Conservation (phyloP, 768 basidiomycete species). For the Leccinum longicurvipes region DNA sequence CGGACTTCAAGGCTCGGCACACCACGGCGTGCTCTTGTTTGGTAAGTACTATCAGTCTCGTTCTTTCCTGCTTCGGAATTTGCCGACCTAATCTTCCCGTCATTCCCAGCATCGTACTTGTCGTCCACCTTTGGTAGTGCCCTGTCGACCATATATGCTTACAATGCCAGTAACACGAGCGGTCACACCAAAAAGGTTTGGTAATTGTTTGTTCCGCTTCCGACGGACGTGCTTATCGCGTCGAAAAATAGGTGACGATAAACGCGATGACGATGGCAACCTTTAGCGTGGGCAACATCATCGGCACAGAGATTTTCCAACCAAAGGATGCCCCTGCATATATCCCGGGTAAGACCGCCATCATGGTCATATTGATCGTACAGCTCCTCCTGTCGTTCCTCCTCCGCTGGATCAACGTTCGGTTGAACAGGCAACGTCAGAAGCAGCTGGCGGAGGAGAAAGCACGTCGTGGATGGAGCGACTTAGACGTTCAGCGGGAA, state of each 20-base stretch:
- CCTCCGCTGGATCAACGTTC: constrained; percentile 53
- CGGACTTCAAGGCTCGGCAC: constrained; percentile 45
- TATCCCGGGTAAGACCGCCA: constrained; percentile 64
- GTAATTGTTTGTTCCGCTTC: not conserved
- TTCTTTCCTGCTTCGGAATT: not conserved
- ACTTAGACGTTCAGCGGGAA: constrained; percentile 54
- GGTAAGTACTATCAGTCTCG: constrained; percentile 39
- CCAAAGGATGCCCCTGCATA: constrained; percentile 60
- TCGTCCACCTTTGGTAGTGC: constrained; percentile 58
- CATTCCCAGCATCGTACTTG: constrained; percentile 43
- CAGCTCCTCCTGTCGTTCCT: constrained; percentile 48
- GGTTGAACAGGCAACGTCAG: constrained; percentile 48
- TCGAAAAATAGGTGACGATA: constrained; percentile 43
- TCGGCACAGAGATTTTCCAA: constrained; percentile 62
- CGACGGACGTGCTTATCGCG: not conserved
- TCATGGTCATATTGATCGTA: constrained; percentile 54
- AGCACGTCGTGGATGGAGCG: constrained; percentile 50
- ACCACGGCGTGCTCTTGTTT: constrained; percentile 54
- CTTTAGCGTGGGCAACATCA: constrained; percentile 57
- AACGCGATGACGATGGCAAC: constrained; percentile 57
- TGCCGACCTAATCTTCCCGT: not conserved
- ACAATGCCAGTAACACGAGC: constrained; percentile 60
- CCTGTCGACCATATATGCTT: constrained; percentile 58
- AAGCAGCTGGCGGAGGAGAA: constrained; percentile 42
- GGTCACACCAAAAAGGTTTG: constrained; percentile 63